phyloP scores from a whole-genome alignment of 768 basidiomycete species.

The Boletus eberwhitei region DNA sequence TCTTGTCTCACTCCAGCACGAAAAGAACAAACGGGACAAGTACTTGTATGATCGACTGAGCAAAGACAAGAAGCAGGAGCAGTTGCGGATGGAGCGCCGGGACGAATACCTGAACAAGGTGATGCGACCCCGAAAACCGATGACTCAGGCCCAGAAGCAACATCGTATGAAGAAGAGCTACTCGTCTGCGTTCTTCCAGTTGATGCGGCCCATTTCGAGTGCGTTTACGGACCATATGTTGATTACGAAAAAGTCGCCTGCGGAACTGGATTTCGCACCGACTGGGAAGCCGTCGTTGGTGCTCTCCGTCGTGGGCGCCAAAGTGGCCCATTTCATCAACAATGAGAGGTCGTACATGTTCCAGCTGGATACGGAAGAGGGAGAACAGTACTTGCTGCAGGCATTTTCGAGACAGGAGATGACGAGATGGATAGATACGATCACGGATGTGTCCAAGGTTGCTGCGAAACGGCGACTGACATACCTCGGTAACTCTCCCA shows the following conservation, averaged over 20 bases:
- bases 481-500: conserved; percentile 73
- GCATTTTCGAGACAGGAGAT: conserved; percentile 68
- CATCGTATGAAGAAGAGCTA: conserved; percentile 88
- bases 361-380: conserved; percentile 83
- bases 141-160: conserved; percentile 58
- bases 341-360: conserved; percentile 81
- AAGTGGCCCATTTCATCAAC: conserved; percentile 68
- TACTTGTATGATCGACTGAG: conserved; percentile 63
- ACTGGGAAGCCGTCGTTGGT: conserved; percentile 74
- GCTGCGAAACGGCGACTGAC: conserved; percentile 78
- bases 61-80: conserved; percentile 76
- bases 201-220: conserved; percentile 88
- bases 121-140: conserved; percentile 56
- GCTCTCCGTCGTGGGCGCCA: conserved; percentile 69
- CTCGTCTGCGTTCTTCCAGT: conserved; percentile 73
- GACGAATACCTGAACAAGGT: conserved; percentile 74
- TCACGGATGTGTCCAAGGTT: conserved; percentile 65
- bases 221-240: conserved; percentile 69
- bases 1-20: conserved; percentile 62
- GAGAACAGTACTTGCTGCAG: conserved; percentile 79
- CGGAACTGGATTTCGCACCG: conserved; percentile 72
- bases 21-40: conserved; percentile 79
- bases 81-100: conserved; percentile 64
- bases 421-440: conserved; percentile 73
- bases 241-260: conserved; percentile 53